Percentiles rank a stretch among this genome's conserved stretches.
Conservation (phyloP, 805 yeast genomes). For the Candida nanaspora region DNA sequence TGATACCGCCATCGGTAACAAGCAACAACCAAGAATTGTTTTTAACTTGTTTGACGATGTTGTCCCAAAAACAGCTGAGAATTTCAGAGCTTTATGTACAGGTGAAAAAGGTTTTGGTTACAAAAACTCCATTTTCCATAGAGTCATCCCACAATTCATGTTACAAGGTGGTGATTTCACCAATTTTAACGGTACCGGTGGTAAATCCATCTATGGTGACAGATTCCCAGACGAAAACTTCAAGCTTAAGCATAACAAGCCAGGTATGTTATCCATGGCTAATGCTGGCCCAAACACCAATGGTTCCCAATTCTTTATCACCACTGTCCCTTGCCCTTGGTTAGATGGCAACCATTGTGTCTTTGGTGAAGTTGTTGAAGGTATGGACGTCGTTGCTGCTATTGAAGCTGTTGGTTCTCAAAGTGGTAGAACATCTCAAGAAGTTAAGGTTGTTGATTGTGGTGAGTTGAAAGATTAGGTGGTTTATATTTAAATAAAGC, state of each 20-base stretch:
- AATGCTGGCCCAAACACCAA: slow-evolving; percentile 98
- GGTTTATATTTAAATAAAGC: too few relatives aligned
- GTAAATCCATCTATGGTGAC: slow-evolving; percentile 77
- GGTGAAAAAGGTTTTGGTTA: slow-evolving; percentile 91
- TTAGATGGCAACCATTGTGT: slow-evolving; percentile 93
- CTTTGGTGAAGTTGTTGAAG: slow-evolving; percentile 86
- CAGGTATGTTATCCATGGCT: slow-evolving; percentile 87
- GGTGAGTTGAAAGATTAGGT: slow-evolving; percentile 43
- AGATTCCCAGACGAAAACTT: slow-evolving; percentile 78
- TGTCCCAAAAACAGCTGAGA: slow-evolving; percentile 93
- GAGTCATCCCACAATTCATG: slow-evolving; percentile 95
- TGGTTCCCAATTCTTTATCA: slow-evolving; percentile 95
- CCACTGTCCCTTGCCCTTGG: slow-evolving; percentile 84
- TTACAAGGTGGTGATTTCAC: slow-evolving; percentile 92
- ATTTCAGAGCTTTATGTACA: slow-evolving; percentile 87
- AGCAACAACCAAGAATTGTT: slow-evolving; percentile 47
- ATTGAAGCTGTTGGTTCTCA: slow-evolving; percentile 58
- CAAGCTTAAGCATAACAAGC: slow-evolving; percentile 65
- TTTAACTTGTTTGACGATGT: slow-evolving; percentile 87
- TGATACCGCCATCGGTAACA: slow-evolving; percentile 50
- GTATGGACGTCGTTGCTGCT: slow-evolving; percentile 78
- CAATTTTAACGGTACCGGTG: slow-evolving; percentile 84
- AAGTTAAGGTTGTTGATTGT: slow-evolving; percentile 45
- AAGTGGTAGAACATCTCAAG: slow-evolving; percentile 39
- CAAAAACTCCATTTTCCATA: slow-evolving; percentile 84